These are phyloP conservation scores for Solanum sitiens DNA, from an alignment of 257 asterid genomes.

Conservation along the genomic window DNA sequence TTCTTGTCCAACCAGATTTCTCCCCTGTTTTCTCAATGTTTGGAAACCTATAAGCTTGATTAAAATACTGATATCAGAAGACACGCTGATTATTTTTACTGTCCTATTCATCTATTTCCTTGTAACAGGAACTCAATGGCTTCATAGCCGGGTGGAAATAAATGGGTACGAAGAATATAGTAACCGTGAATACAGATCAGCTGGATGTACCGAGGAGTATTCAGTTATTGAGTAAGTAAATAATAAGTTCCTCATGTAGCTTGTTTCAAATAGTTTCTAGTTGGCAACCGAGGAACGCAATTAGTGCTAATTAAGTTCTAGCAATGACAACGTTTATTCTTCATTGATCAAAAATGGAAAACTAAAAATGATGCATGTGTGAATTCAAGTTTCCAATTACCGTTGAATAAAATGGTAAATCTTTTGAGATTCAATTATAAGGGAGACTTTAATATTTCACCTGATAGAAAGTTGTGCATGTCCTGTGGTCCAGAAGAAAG, in stretches of 20 bases:
- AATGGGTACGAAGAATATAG: constrained; percentile 91
- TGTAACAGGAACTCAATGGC: constrained; percentile 89
- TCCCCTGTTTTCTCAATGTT: background rate
- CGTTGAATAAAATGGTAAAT: background rate
- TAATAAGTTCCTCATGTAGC: background rate
- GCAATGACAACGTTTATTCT: background rate
- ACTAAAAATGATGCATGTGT: background rate
- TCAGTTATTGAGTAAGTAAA: constrained; percentile 66
- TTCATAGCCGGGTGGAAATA: constrained; percentile 80
- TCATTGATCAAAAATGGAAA: background rate
- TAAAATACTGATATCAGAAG: background rate
- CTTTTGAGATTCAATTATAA: background rate
- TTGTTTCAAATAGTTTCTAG: background rate
- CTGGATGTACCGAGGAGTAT: constrained; percentile 91
- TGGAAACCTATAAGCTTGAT: background rate
- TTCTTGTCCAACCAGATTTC: background rate
- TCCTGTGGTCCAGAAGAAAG: background rate
- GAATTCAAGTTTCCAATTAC: background rate
- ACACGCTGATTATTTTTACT: background rate
- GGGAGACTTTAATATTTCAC: background rate
- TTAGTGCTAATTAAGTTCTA: background rate
- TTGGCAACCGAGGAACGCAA: background rate
- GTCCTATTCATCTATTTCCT: background rate
- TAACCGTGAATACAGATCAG: constrained; percentile 72
- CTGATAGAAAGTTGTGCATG: background rate